Evolutionary conservation across 1,284 basidiomycete species (phyloP).

Genomic region (Taiwanofungus camphoratus): DNA sequence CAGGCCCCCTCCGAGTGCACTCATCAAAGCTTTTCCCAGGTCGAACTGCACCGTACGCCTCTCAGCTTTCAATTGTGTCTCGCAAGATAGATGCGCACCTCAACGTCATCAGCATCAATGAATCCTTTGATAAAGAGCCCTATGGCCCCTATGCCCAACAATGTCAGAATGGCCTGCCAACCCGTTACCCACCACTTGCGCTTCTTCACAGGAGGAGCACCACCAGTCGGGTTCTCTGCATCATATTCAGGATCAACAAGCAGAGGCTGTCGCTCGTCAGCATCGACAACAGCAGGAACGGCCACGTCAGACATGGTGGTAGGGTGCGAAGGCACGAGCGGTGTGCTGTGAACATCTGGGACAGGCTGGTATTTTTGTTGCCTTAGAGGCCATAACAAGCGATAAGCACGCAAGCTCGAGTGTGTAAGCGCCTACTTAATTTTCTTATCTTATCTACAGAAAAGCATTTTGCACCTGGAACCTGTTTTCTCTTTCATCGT

Average conservation of each 20-base stretch:
- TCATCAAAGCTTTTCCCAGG: constrained; percentile 64
- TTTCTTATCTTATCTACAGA: no score
- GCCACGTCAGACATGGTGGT: constrained; percentile 6
- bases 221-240: background rate
- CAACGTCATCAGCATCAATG: constrained; percentile 59
- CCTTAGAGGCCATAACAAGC: no score
- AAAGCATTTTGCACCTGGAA: no score
- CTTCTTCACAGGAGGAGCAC: constrained; percentile 19
- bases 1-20: constrained; percentile 79
- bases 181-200: constrained; percentile 24
- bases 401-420: no score
- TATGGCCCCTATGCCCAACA: constrained; percentile 34
- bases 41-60: constrained; percentile 57
- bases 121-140: constrained; percentile 62
- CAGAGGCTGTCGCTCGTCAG: constrained; percentile 10
- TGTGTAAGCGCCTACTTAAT: no score
- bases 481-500: no score
- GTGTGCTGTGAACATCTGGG: no score
- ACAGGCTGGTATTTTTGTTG: no score
- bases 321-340: no score
- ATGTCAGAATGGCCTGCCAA: constrained; percentile 30
- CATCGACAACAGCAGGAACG: background rate
- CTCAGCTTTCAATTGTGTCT: background rate
- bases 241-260: constrained; percentile 2
- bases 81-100: constrained; percentile 37